Conservation (phyloP, 2,329 filamentous ascomycete genomes). For the Aspergillus ochraceus region DNA sequence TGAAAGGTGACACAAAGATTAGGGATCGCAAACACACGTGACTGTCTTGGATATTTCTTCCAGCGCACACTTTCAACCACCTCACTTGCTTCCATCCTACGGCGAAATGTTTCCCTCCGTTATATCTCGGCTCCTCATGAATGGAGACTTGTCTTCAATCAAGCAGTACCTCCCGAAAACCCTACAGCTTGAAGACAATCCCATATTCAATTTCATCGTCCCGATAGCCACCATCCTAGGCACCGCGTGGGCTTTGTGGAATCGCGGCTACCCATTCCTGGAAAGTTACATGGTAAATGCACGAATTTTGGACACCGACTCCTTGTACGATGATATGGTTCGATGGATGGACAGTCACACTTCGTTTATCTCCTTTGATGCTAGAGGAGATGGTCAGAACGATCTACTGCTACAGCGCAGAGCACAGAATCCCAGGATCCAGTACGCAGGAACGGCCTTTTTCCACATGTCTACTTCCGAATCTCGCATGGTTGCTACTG, state of each 20-base stretch:
- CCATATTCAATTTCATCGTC: neutral
- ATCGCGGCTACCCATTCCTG: conserved; percentile 2
- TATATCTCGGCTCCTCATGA: neutral
- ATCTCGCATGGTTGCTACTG: neutral
- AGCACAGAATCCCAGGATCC: neutral
- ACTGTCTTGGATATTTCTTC: too few relatives aligned
- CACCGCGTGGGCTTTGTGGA: neutral
- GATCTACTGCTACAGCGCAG: neutral
- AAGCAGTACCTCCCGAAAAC: neutral
- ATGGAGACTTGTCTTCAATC: neutral
- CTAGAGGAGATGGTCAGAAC: conserved; percentile 45
- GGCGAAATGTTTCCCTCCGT: neutral
- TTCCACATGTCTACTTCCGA: neutral
- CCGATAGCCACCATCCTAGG: neutral
- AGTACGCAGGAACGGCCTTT: too few relatives aligned
- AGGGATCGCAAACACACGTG: neutral
- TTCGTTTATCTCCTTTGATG: conserved; percentile 51
- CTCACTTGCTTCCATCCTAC: neutral
- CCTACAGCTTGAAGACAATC: neutral
- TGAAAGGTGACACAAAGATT: neutral
- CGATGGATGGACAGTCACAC: conserved; percentile 49
- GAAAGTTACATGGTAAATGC: conserved; percentile 31
- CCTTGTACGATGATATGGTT: conserved; percentile 61
- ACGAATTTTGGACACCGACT: conserved; percentile 51
- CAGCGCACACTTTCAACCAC: too few relatives aligned